Conservation (phyloP, 2,329 filamentous ascomycete species). For the Cladosporium phlei region DNA sequence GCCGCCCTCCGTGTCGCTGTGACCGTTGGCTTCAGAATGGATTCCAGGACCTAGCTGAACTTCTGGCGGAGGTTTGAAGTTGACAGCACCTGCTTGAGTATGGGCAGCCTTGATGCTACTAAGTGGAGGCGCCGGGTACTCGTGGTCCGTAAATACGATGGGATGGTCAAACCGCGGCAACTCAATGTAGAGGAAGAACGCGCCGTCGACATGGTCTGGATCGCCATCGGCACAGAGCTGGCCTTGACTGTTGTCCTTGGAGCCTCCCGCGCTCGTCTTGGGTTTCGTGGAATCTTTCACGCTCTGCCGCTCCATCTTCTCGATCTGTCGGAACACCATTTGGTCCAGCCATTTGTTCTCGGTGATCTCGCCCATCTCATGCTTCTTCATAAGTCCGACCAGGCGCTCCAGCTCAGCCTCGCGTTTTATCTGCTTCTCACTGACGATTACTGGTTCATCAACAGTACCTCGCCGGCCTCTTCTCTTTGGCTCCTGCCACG, state of each 20-base stretch:
- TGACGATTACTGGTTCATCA: conserved; percentile 57
- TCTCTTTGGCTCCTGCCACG: conserved; percentile 57
- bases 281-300: conserved; percentile 34
- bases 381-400: conserved; percentile 89
- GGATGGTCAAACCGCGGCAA: conserved; percentile 93
- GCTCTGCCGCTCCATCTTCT: conserved; percentile 54
- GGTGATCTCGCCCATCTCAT: conserved; percentile 94
- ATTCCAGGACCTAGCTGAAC: conserved; percentile 89
- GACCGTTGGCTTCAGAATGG: conserved; percentile 55
- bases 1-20: conserved; percentile 43
- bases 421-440: conserved; percentile 31
- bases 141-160: conserved; percentile 88
- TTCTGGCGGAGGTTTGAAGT: conserved; percentile 76
- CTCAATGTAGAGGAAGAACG: conserved; percentile 83
- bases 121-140: conserved; percentile 80
- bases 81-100: conserved; percentile 62
- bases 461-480: conserved; percentile 45
- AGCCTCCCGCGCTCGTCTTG: conserved; percentile 11
- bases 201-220: conserved; percentile 50
- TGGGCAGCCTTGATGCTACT: conserved; percentile 55
- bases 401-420: conserved; percentile 78
- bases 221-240: conserved; percentile 34
- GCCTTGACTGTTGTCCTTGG: conserved; percentile 3
- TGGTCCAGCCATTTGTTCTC: conserved; percentile 94
- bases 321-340: conserved; percentile 83